Percentiles rank a stretch among this genome's conserved stretches.
These are phyloP conservation scores for Pisolithus orientalis DNA, from an alignment of 768 basidiomycete genomes.

Conservation along the genomic window DNA sequence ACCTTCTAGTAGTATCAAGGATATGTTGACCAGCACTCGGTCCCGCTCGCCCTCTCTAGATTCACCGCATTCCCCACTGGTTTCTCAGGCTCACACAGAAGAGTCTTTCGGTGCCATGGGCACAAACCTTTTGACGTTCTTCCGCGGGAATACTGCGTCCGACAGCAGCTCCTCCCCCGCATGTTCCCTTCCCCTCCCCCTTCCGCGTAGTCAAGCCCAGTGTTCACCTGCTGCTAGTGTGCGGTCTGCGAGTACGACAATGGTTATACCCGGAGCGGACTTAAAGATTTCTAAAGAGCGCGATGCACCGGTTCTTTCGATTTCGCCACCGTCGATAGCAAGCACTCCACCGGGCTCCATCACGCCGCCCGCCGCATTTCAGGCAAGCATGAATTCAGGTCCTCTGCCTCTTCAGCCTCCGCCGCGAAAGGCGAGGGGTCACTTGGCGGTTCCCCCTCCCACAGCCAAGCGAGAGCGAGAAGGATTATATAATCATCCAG, in stretches of 20 bases:
- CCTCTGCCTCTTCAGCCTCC: constrained; percentile 30
- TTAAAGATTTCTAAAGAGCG: constrained; percentile 35
- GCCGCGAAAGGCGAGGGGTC: constrained; percentile 23
- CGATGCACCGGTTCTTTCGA: constrained; percentile 19
- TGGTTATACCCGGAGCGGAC: constrained; percentile 23
- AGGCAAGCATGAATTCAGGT: constrained; percentile 26
- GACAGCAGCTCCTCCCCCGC: constrained; percentile 20
- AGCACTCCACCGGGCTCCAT: constrained; percentile 27
- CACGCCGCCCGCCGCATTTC: constrained; percentile 13
- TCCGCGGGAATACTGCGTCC: constrained; percentile 35
- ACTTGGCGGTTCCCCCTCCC: not conserved
- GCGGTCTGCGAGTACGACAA: constrained; percentile 15
- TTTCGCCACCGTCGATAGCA: constrained; percentile 7
- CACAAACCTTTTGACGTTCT: constrained; percentile 47
- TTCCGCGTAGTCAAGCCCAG: constrained; percentile 6
- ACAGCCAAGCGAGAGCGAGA: constrained; percentile 6
- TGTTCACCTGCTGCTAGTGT: constrained; percentile 23
- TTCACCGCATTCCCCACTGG: constrained; percentile 31
- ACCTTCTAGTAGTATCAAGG: constrained; percentile 13
- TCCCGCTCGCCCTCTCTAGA: constrained; percentile 32
- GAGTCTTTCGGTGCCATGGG: constrained; percentile 56
- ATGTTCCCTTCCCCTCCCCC: constrained; percentile 28
- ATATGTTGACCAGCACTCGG: constrained; percentile 18
- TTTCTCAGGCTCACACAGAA: constrained; percentile 35
- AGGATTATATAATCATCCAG: constrained; percentile 20